Percentiles rank a stretch among this genome's conserved stretches.
Evolutionary conservation across 2,329 filamentous ascomycete genomes (phyloP).

Genomic region (Fusarium decemcellulare): DNA sequence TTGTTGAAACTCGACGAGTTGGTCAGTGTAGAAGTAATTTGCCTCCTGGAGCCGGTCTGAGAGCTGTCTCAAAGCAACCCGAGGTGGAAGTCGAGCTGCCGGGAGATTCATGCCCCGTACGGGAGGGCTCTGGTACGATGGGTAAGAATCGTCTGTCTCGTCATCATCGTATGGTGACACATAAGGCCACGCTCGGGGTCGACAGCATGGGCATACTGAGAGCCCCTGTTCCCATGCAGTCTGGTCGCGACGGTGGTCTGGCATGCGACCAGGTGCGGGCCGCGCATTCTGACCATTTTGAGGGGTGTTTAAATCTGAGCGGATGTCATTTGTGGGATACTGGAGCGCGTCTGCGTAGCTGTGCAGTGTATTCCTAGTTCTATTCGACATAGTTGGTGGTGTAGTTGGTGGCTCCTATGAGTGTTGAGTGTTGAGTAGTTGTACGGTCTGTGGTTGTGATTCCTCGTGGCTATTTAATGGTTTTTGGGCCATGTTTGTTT

Average conservation of each 20-base stretch:
- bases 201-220: slow-evolving; percentile 5
- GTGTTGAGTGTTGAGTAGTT: not conserved
- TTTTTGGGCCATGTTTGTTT: slow-evolving; percentile 8
- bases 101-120: not conserved
- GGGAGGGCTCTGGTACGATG: slow-evolving; percentile 10
- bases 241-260: slow-evolving; percentile 20
- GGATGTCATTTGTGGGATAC: slow-evolving; percentile 6
- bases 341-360: slow-evolving; percentile 8
- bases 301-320: slow-evolving; percentile 7
- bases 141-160: slow-evolving; percentile 11
- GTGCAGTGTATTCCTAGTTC: slow-evolving; percentile 1
- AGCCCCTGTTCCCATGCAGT: not conserved
- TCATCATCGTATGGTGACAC: slow-evolving; percentile 13
- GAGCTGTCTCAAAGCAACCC: slow-evolving; percentile 33
- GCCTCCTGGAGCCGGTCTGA: slow-evolving; percentile 26
- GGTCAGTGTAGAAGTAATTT: slow-evolving; percentile 19
- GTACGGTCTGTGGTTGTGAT: not conserved
- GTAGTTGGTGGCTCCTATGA: not conserved
- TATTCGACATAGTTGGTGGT: slow-evolving; percentile 21
- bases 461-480: slow-evolving; percentile 21
- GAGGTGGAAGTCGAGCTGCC: slow-evolving; percentile 28
- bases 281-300: not conserved
- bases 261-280: not conserved
- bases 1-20: slow-evolving; percentile 22
- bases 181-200: slow-evolving; percentile 16